Evolutionary conservation across 2,329 filamentous ascomycete species (phyloP), one percentile per base, ranked within the genome.

Genomic region (Bipolaris gigantea): DNA sequence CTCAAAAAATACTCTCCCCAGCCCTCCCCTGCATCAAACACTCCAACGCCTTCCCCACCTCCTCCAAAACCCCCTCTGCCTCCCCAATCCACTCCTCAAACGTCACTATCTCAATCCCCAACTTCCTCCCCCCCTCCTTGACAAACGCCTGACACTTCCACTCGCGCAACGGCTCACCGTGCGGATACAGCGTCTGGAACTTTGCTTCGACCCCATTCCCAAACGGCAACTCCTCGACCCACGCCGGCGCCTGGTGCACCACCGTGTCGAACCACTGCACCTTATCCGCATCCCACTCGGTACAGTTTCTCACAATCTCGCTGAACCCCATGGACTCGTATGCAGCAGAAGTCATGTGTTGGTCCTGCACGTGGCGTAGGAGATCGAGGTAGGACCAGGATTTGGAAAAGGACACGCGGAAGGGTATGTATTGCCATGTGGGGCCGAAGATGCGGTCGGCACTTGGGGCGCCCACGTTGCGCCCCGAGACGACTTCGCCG

Each of bases 401-500:
- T 0, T 76, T 63, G 2, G 76, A 73, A 63, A 89, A 83, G 25
- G 73, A 74, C 13, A 89, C 80, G 18, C 86, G 80, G 33, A 88
- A 80, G 0, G 87, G 86, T 1, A 87, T 79, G 64, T 88, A 85
- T 62, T 89, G 86, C 79, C 86, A 86, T 56, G 85, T 87, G 0
- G 86, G 86, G 0, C 87, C 87, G 41, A 84, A 79, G 42, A 87
- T 83, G 48, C 76, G 75, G 55, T 86, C 83, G 18, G 81, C 80
- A 36, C 78, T 77, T 15, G 80, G 75, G 1, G 85, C 76, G 51
- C 81, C 82, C 16, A 83, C 80, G 65, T 85, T 85, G 42, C 86
- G 81, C 0, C 87, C 86, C 54, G 81, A 85, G 38, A 86, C 85
- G 0, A 88, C 86, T 61, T 86, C 83, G 25, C 85, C 85, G 57